Conservation (phyloP, 2,329 filamentous ascomycete species). For the Pseudocercospora fuligena region DNA sequence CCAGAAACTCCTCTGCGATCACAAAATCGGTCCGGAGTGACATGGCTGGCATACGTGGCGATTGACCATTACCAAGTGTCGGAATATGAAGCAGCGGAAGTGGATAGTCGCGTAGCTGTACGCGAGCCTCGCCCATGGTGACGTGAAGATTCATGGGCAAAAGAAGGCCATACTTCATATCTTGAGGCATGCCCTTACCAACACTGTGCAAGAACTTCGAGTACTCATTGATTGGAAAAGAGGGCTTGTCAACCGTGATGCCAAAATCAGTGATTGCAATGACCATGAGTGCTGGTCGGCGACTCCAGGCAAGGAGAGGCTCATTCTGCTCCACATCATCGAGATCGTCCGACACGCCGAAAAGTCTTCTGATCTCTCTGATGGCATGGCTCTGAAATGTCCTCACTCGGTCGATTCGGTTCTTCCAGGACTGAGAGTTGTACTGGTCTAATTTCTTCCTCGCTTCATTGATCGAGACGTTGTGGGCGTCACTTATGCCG, state of each 20-base stretch:
- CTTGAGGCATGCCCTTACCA: slow-evolving; percentile 93
- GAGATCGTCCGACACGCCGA: slow-evolving; percentile 81
- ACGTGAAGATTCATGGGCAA: slow-evolving; percentile 89
- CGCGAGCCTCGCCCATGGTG: slow-evolving; percentile 84
- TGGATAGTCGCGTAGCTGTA: slow-evolving; percentile 91
- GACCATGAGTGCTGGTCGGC: slow-evolving; percentile 81
- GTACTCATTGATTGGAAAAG: slow-evolving; percentile 80
- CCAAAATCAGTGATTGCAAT: slow-evolving; percentile 83
- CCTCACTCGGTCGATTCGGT: slow-evolving; percentile 79
- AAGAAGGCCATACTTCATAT: slow-evolving; percentile 88
- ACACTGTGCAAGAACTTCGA: slow-evolving; percentile 84
- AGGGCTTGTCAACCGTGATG: slow-evolving; percentile 86
- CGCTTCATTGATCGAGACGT: slow-evolving; percentile 77
- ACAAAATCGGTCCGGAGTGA: slow-evolving; percentile 90
- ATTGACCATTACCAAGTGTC: slow-evolving; percentile 76
- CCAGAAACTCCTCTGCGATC: slow-evolving; percentile 89
- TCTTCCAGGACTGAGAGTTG: slow-evolving; percentile 91
- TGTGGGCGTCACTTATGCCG: slow-evolving; percentile 72
- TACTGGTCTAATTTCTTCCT: slow-evolving; percentile 74
- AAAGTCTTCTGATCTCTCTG: slow-evolving; percentile 75
- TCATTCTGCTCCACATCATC: slow-evolving; percentile 79
- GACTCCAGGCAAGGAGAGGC: slow-evolving; percentile 81
- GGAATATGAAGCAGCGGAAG: slow-evolving; percentile 91
- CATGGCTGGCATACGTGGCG: slow-evolving; percentile 77
- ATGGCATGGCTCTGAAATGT: slow-evolving; percentile 72